Base-by-base conservation (phyloP, 2,329 filamentous ascomycete genomes). In the Epicoccum sorghinum region DNA sequence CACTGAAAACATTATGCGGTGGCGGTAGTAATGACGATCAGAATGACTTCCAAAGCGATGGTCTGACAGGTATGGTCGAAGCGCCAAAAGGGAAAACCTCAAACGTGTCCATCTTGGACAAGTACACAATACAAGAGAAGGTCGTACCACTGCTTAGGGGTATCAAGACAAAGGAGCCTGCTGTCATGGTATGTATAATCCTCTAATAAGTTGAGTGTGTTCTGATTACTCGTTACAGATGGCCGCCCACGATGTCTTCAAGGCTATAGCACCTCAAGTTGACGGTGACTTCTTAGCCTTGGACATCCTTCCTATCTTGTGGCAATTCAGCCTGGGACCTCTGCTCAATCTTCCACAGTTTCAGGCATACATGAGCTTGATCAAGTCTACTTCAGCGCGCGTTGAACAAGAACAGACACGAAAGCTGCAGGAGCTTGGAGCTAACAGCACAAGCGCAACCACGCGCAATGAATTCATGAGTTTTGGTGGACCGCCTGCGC, bases 81-180 rank as follows among this genome's bases (percentile, higher is more conserved):
- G 72, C 79, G 47, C 79, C 83, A 65, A 67, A 83, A 67, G 82
- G 84, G 53, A 87, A 88, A 69, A 78, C 82, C 2, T 84, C 83
- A 3, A 89, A 85, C 1, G 89, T 89, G 0, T 91, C 87, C 2
- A 93, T 93, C 3, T 80, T 99, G 25, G 95, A 99, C 78, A 98
- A 98, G 74, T 98, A 95, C 70, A 98, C 95, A 0, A 93, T 99
- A 78, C 95, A 99, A 73, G 95, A 99, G 72, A 98, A 97, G 78
- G 90, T 99, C 30, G 85, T 98, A 0, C 95, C 95, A 0, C 78
- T 98, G 4, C 82, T 99, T 57, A 92, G 90, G 68, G 92, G 83
- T 2, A 98, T 99, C 78, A 98, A 96, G 76, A 99, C 95, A 0
- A 98, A 96, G 71, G 95, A 99, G 73, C 95, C 95, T 0, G 93